A percentile compares a stretch with the other conserved stretches of the same genome.
Evolutionary conservation across 2,329 filamentous ascomycete species (phyloP).

Genomic region (Fusarium mundagurra): DNA sequence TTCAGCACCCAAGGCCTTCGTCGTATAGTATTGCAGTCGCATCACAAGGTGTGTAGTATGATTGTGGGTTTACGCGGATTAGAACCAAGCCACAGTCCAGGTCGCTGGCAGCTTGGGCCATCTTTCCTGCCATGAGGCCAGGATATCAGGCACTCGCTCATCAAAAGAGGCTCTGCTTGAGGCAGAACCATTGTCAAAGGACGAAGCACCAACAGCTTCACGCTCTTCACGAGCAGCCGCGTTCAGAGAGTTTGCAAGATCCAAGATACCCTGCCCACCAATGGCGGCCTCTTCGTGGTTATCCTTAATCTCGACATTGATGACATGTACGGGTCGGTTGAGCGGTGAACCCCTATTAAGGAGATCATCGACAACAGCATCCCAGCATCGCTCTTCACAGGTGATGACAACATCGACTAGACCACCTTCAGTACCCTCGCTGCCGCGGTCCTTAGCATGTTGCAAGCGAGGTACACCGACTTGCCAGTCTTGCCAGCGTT

Average conservation of each 20-base stretch:
- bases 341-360: constrained; percentile 85
- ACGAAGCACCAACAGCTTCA: constrained; percentile 67
- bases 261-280: constrained; percentile 90
- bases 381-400: constrained; percentile 98
- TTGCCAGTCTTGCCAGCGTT: constrained; percentile 98
- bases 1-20: neutral
- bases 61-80: constrained; percentile 26
- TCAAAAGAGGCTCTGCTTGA: constrained; percentile 83
- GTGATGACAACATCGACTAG: constrained; percentile 95
- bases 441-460: constrained; percentile 79
- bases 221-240: constrained; percentile 81
- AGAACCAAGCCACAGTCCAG: constrained; percentile 98
- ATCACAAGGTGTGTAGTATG: neutral
- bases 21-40: neutral
- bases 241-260: constrained; percentile 88
- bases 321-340: constrained; percentile 94
- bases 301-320: constrained; percentile 98
- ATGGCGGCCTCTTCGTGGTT: constrained; percentile 96
- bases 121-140: constrained; percentile 92
- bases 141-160: constrained; percentile 89
- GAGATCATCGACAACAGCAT: constrained; percentile 94
- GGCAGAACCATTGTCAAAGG: constrained; percentile 76
- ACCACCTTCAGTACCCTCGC: constrained; percentile 83
- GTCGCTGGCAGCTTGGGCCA: constrained; percentile 92
- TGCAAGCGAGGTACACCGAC: constrained; percentile 85